These are phyloP conservation scores for Warburgia ugandensis DNA, from an alignment of 164 flowering plant genomes.

Conservation along the genomic window DNA sequence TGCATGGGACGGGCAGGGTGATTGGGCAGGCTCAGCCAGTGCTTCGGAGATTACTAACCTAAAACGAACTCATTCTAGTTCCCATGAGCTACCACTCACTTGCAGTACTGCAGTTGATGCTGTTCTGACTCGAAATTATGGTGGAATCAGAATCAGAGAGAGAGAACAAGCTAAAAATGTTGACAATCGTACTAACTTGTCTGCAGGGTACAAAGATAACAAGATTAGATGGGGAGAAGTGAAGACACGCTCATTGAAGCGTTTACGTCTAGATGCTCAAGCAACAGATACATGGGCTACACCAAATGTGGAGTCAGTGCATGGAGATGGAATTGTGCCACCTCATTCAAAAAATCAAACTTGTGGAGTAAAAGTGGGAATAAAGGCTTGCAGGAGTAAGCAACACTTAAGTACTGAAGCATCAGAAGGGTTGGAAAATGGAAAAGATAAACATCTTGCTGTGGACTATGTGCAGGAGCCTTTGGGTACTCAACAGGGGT, in stretches of 20 bases:
- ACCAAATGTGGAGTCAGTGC: slow-evolving; percentile 17
- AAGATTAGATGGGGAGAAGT: slow-evolving; percentile 79
- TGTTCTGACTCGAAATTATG: slow-evolving; percentile 9
- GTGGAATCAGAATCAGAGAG: slow-evolving; percentile 8
- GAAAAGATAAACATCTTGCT: slow-evolving; percentile 14
- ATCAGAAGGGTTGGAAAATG: slow-evolving; percentile 17
- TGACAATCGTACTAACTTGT: slow-evolving; percentile 24
- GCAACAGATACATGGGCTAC: slow-evolving; percentile 19
- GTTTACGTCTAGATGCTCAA: slow-evolving; percentile 42
- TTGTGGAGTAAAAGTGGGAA: slow-evolving; percentile 14
- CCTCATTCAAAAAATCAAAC: slow-evolving; percentile 15
- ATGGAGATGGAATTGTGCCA: slow-evolving; percentile 6
- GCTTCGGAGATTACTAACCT: slow-evolving; percentile 17
- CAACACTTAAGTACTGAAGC: slow-evolving; percentile 2
- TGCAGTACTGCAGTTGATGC: slow-evolving; percentile 19
- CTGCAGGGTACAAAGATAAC: slow-evolving; percentile 38
- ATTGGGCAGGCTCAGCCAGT: slow-evolving; percentile 34
- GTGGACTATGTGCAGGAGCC: slow-evolving; percentile 1
- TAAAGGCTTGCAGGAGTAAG: slow-evolving; percentile 3
- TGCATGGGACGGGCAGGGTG: slow-evolving; percentile 11
- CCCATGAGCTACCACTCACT: slow-evolving; percentile 21
- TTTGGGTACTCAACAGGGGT: slow-evolving; percentile 1
- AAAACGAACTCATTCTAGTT: slow-evolving; percentile 11
- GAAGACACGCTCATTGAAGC: slow-evolving; percentile 74
- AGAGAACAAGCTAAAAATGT: slow-evolving; percentile 14